Percentiles rank a stretch among this genome's conserved stretches.
Conservation (phyloP, 805 yeast genomes). For the Blastobotrys chiropterorum region DNA sequence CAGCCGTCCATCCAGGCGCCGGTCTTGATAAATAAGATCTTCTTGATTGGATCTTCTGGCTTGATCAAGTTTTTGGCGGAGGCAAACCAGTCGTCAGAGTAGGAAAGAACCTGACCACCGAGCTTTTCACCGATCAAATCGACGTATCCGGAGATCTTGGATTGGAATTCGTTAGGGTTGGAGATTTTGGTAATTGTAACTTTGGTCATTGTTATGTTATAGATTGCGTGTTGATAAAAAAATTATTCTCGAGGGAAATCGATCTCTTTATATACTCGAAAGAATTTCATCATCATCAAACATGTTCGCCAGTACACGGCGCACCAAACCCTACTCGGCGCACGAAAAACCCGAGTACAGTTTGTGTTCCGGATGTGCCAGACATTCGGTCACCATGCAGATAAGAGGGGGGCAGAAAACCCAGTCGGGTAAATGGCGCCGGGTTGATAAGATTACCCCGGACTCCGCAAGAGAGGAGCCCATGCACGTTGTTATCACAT, state of each 20-base stretch:
- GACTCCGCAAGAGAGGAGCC: too few species aligned
- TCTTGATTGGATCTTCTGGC: slow-evolving; percentile 74
- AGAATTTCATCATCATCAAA: background rate
- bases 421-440: too few species aligned
- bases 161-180: background rate
- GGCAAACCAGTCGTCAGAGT: slow-evolving; percentile 93
- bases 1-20: slow-evolving; percentile 75
- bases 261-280: background rate
- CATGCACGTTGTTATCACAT: too few species aligned
- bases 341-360: background rate
- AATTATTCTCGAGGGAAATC: background rate
- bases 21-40: slow-evolving; percentile 68
- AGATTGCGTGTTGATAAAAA: background rate
- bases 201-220: background rate
- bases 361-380: background rate
- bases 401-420: background rate
- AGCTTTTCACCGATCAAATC: slow-evolving; percentile 81
- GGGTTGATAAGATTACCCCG: background rate
- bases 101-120: slow-evolving; percentile 66
- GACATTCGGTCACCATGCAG: background rate
- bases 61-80: slow-evolving; percentile 81
- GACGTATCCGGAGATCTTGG: background rate
- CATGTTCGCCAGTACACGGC: background rate
- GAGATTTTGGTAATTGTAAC: background rate
- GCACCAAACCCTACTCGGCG: background rate